These are phyloP conservation scores for Ophiostoma ips DNA, from an alignment of 2,329 filamentous ascomycete genomes.

Conservation along the genomic window DNA sequence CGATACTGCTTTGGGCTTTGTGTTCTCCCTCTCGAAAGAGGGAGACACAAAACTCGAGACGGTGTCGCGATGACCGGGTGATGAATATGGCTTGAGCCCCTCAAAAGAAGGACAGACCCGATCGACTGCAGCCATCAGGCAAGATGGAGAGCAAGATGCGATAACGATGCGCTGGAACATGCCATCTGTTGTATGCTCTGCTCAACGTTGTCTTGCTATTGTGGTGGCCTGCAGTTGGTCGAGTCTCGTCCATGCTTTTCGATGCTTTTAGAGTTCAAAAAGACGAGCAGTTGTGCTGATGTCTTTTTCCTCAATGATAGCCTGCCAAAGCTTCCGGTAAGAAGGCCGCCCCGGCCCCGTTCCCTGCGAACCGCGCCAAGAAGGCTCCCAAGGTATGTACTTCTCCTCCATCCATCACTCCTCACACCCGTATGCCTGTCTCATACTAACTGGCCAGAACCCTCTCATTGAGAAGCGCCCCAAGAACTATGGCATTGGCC, in stretches of 20 bases:
- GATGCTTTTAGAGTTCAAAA: constrained; percentile 73
- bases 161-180: constrained; percentile 29
- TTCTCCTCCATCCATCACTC: not conserved
- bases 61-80: constrained; percentile 23
- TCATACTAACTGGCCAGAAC: constrained; percentile 48
- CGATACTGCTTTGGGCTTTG: not conserved
- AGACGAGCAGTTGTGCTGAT: constrained; percentile 72
- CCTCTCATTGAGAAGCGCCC: constrained; percentile 97
- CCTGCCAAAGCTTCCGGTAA: constrained; percentile 85
- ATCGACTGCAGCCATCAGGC: not conserved
- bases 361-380: constrained; percentile 93
- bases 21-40: constrained; percentile 28
- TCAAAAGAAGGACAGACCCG: constrained; percentile 11
- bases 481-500: constrained; percentile 96
- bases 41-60: not conserved
- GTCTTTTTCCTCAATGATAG: constrained; percentile 99
- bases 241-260: constrained; percentile 15
- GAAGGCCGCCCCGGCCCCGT: constrained; percentile 95
- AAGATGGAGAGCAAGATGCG: not conserved
- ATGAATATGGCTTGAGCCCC: constrained; percentile 52
- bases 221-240: too few relatives aligned
- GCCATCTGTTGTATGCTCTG: constrained; percentile 21
- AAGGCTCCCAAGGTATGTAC: constrained; percentile 87
- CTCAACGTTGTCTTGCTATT: too few relatives aligned
- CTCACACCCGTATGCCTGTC: not conserved